Evolutionary conservation across 345 rosid species (phyloP).

Genomic region (Pistacia integerrima): DNA sequence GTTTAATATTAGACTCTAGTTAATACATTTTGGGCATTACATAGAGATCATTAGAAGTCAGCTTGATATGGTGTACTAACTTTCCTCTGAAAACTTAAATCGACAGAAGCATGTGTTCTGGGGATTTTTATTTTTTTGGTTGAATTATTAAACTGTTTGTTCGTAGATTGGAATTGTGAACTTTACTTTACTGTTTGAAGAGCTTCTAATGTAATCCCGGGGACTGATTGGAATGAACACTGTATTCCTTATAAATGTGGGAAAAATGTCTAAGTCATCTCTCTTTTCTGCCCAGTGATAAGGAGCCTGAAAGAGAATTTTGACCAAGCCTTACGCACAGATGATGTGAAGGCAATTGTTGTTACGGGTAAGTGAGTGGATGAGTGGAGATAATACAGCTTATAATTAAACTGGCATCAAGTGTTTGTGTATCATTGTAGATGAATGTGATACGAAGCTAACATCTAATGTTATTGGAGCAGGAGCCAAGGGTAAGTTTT

Average conservation of each 20-base stretch:
- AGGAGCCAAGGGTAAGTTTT: slow-evolving; percentile 91
- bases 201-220: neutral
- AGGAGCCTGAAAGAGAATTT: slow-evolving; percentile 67
- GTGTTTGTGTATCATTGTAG: neutral
- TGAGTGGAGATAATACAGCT: neutral
- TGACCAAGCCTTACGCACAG: slow-evolving; percentile 73
- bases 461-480: slow-evolving; percentile 20
- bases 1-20: neutral
- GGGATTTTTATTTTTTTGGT: too few species aligned
- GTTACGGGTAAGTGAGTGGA: slow-evolving; percentile 55
- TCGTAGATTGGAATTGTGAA: neutral
- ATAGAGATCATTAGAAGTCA: neutral
- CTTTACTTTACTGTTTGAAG: neutral
- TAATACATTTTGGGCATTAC: neutral
- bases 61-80: neutral
- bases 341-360: slow-evolving; percentile 96
- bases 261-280: neutral
- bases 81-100: neutral
- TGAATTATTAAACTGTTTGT: neutral
- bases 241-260: neutral
- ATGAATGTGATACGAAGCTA: slow-evolving; percentile 11
- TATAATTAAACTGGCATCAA: neutral
- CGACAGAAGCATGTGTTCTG: too few species aligned
- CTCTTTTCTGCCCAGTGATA: slow-evolving; percentile 43
- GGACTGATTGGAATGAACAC: neutral